Conservation (phyloP, 225 moss, liverwort and hornwort genomes). For the Climacium dendroides region DNA sequence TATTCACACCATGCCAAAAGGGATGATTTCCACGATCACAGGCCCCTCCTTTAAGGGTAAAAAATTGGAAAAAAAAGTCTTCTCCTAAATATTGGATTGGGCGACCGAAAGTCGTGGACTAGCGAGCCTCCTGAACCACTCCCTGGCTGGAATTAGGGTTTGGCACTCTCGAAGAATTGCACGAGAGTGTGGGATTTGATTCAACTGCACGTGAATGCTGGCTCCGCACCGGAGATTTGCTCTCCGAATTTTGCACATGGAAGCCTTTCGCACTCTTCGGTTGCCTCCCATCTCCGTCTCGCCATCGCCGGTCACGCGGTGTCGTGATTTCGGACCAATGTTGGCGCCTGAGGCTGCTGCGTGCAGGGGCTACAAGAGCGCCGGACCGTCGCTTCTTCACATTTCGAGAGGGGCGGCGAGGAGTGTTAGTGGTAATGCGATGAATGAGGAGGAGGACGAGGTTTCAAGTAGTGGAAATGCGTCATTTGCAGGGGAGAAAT, state of each 20-base stretch:
- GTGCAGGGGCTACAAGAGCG: neutral
- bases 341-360: neutral
- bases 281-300: neutral
- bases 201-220: neutral
- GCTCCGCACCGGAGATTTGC: neutral
- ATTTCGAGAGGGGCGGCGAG: neutral
- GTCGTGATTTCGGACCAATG: neutral
- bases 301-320: neutral
- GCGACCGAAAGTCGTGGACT: too few species aligned
- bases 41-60: too few species aligned
- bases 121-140: too few species aligned
- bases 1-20: too few species aligned
- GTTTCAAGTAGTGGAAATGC: neutral
- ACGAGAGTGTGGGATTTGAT: neutral
- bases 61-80: too few species aligned
- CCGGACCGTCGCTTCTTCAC: neutral
- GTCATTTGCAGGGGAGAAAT: neutral
- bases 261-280: neutral
- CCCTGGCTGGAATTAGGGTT: neutral
- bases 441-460: neutral
- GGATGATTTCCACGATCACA: too few species aligned
- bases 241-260: slow-evolving; percentile 1
- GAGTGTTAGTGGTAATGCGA: neutral
- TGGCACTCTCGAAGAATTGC: neutral
- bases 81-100: too few species aligned